Evolutionary conservation across 2,329 filamentous ascomycete genomes (phyloP), one percentile per base, ranked within the genome.

Genomic region (Alternaria panax): DNA sequence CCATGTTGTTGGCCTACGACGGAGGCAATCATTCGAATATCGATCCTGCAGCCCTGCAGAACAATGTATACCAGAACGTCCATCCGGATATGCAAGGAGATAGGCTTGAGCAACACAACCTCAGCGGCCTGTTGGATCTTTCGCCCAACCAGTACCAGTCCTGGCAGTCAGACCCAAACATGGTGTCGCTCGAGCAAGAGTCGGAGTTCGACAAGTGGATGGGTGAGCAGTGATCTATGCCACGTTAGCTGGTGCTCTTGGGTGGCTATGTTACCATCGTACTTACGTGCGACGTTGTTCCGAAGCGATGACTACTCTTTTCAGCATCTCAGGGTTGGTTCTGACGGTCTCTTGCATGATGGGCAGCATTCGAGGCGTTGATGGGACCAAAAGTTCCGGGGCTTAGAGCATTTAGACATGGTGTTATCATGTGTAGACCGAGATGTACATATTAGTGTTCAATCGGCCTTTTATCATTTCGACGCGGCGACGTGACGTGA

Each of bases 181-280:
- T 79, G 54, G 66, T 57, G 36, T 69, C 77, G n/a, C 67, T 79
- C 54, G 77, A 81, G 46, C 71, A 76, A 50, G 76, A 75, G 40
- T 78, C 79, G 18, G 80, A 83, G 46, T 82, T 83, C 60, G 81
- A 83, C 45, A 79, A 80, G 47, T 83, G 81, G 81, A 74, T 84
- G 63, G 74, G 74, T 5, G 73, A 76, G 51, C 64, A 71, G 42
- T 68, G 65, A 64, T 43, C 30, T 45, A 16, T 5, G 11, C 9
- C 25, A 30, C 42, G 46, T 56, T 22, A 45, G 56, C 46, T 24
- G 32, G 57, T 54, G 22, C 50, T 38, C 42, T 46, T 45, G 28
- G 41, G 20, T 53, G 32, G 28, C 47, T 16, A 20, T 43, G 11
- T 59, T 50, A 24, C 18, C 54, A 7, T 43, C 40, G 43, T 41